These are phyloP conservation scores for Diplocarpon mali DNA, from an alignment of 2,329 filamentous ascomycete genomes.

Conservation along the genomic window DNA sequence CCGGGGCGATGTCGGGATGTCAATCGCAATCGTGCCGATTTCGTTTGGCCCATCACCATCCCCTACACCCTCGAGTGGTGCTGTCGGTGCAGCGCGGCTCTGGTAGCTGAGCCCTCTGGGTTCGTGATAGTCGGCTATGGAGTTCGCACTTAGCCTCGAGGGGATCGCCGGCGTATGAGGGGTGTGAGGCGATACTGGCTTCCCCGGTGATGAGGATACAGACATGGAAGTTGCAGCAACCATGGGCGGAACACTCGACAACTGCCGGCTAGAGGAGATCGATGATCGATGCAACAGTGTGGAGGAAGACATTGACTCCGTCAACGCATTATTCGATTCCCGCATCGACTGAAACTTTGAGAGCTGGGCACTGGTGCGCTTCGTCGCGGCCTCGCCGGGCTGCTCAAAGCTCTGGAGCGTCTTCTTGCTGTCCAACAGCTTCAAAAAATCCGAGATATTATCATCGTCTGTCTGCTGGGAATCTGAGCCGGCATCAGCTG, in stretches of 20 bases:
- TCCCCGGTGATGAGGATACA: conserved; percentile 78
- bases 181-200: conserved; percentile 80
- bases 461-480: conserved; percentile 71
- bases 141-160: conserved; percentile 85
- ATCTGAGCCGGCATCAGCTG: conserved; percentile 49
- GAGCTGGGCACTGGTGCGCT: conserved; percentile 67
- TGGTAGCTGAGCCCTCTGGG: conserved; percentile 19
- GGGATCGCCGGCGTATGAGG: conserved; percentile 90
- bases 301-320: conserved; percentile 88
- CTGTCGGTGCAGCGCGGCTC: conserved; percentile 15
- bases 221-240: conserved; percentile 65
- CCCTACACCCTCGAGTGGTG: conserved; percentile 18
- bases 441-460: conserved; percentile 87
- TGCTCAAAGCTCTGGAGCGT: conserved; percentile 71
- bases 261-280: conserved; percentile 54
- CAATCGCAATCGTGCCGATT: conserved; percentile 54
- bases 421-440: conserved; percentile 76
- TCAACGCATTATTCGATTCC: conserved; percentile 78
- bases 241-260: conserved; percentile 53
- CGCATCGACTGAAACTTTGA: conserved; percentile 81
- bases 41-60: conserved; percentile 30
- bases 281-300: conserved; percentile 75
- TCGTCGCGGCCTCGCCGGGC: conserved; percentile 57
- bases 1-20: conserved; percentile 62
- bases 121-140: conserved; percentile 57